Base-by-base conservation (phyloP, 345 rosid species). In the Physaria fendleri region DNA sequence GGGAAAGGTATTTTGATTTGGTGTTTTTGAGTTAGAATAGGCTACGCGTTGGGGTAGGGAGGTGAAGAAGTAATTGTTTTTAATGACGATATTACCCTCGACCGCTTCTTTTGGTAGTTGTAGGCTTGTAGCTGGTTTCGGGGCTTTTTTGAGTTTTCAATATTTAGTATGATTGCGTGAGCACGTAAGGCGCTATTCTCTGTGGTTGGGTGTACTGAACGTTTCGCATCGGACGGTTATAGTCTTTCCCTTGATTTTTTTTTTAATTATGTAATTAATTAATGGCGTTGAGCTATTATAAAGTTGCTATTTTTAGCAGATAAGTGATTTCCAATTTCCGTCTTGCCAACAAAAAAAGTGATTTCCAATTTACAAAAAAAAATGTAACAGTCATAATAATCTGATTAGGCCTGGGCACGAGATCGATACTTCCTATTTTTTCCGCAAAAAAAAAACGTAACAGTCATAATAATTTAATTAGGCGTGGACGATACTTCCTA, bases 31-130 rank as follows among this genome's bases (percentile, higher is more conserved):
- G 61, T 25, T 60, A 32, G n/a, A 34, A 22, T 28, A 54, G 22
- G 54, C 5, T 56, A 55, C 54, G 63, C 58, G 71, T 32, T 22
- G 45, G 57, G 48, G 13, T 11, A n/a, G 56, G 47, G 13, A 43
- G 49, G 25, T 65, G 64, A 21, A 21, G 55, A 61, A 39, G 13
- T 11, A 10, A 10, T 49, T 6, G 0, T 2, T 0, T 21, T 1
- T 0, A 54, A 27, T 53, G 29, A 61, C 73, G 57, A 2, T 27
- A 12, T 5, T 54, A 54, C 56, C 62, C 73, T 60, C 43, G 13
- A 5, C 68, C 62, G 50, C 50, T 58, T 49, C 59, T 22, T 23
- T 65, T 57, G 51, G 71, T 21, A 66, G 65, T 58, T 66, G 62
- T 16, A 69, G 50, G 58, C 59, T 58, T 66, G 62, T 16, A 69